Base-by-base conservation (phyloP, 495 filamentous ascomycete genomes). In the Daldinia childiae region DNA sequence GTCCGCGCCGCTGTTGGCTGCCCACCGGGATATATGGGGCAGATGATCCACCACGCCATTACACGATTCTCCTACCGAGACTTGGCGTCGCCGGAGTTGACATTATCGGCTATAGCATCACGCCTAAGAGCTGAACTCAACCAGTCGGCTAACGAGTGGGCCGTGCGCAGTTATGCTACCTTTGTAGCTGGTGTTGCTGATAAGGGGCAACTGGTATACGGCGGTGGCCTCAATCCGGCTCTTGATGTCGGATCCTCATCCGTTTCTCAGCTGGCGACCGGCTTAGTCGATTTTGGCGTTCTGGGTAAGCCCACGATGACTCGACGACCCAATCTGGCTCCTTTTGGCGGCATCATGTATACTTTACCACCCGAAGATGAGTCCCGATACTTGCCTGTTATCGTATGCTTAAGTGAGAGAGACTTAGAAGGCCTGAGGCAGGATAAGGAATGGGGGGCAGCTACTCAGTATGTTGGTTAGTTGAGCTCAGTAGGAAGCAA, bases 161-260 rank as follows among this genome's bases (percentile, higher is more conserved):
- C 76, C 1, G 65, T 83, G 5, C 79, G 82, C 21, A 81, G 77
- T 64, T 83, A 79, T 50, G 81, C 76, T 0, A 84, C 82, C 0
- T 80, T 80, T 45, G 67, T 86, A 11, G 74, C 78, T 0, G 34
- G 69, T 11, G 74, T 76, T 17, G 57, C 67, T 1, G 82, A 85
- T 62, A 82, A 80, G 59, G 64, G 73, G 3, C 58, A 14, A 0
- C 66, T 84, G 15, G 48, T 78, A 27, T 84, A 84, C 64, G 74
- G 43, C 6, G 81, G 81, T 27, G 17, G 41, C 17, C 41, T 45
- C 17, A 45, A 45, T 6, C 41, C 4, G n/a, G 17, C 41, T 17
- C 41, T 45, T 9, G 41, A 19, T 9, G 41, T 45, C 9, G 41
- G 41, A 3, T 45, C 41, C 17, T 45, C 41, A 1, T 21, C 41